phyloP scores from a whole-genome alignment of 2,329 filamentous ascomycete species.

The Cephalotrichum gorgonifer region DNA sequence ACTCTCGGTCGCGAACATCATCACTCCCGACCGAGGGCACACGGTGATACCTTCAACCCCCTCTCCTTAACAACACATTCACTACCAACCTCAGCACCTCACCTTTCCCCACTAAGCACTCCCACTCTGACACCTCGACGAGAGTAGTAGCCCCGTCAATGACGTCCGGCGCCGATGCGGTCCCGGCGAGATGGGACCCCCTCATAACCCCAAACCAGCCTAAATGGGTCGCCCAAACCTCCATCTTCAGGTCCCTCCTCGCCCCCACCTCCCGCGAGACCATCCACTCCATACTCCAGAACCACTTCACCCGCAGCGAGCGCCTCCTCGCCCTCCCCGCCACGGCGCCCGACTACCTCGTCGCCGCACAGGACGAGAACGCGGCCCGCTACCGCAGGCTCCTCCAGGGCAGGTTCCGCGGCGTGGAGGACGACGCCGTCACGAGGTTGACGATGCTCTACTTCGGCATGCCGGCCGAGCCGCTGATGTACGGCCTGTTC shows the following conservation, averaged over 20 bases:
- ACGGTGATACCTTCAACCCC: no score
- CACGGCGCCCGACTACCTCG: conserved; percentile 12
- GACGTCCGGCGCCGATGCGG: neutral
- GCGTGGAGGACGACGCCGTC: conserved; percentile 16
- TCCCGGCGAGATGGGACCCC: neutral
- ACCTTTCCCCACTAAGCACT: neutral
- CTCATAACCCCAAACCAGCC: neutral
- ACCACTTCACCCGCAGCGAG: conserved; percentile 18
- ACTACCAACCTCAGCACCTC: no score
- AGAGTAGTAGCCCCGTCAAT: neutral
- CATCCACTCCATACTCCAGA: conserved; percentile 13
- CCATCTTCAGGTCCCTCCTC: neutral
- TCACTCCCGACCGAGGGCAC: no score
- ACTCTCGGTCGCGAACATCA: no score
- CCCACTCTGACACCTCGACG: no score
- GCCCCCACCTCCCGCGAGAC: neutral
- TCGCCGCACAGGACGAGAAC: conserved; percentile 19
- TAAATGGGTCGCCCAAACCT: neutral
- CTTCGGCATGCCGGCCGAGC: conserved; percentile 34
- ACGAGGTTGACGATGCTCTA: conserved; percentile 35
- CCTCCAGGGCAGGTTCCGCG: conserved; percentile 19
- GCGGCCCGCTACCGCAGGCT: conserved; percentile 17
- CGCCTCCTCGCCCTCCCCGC: conserved; percentile 17
- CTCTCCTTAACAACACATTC: no score
- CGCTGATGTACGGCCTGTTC: conserved; percentile 15